phyloP scores from a whole-genome alignment of 139 green algal genomes.

The Coelastrella sp. region DNA sequence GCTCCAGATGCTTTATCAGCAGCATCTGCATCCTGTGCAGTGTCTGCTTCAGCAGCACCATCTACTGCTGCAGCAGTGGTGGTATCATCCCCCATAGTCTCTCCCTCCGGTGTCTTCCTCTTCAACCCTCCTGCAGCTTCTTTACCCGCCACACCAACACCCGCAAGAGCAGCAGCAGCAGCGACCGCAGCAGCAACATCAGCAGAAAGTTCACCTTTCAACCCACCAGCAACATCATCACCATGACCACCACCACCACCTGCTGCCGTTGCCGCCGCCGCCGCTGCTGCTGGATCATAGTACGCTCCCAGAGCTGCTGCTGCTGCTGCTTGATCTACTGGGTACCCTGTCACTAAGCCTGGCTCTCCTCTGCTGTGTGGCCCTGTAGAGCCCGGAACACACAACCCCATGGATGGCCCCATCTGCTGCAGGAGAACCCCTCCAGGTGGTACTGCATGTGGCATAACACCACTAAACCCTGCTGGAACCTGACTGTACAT shows the following conservation, averaged over 20 bases:
- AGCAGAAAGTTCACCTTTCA: neutral
- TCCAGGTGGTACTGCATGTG: no score
- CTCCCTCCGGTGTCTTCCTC: no score
- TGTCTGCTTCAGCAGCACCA: neutral
- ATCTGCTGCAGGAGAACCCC: no score
- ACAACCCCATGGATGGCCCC: no score
- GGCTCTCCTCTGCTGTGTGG: neutral
- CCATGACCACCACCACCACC: neutral
- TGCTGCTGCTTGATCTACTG: neutral
- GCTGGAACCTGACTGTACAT: no score
- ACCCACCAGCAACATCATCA: no score
- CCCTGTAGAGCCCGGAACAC: no score
- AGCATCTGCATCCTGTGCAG: neutral
- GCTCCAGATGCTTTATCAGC: neutral
- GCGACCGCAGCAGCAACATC: neutral
- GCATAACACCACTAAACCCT: neutral
- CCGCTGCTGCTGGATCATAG: neutral
- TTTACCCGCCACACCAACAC: neutral
- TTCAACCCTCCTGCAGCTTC: neutral
- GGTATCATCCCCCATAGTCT: neutral
- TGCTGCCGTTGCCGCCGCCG: constrained; percentile 27
- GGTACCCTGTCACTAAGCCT: neutral
- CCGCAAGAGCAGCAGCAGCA: constrained; percentile 28
- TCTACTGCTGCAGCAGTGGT: neutral
- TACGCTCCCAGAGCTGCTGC: neutral